These are phyloP conservation scores for Ogataea hybrid DNA, from an alignment of 1,139 yeast species.

Conservation along the genomic window DNA sequence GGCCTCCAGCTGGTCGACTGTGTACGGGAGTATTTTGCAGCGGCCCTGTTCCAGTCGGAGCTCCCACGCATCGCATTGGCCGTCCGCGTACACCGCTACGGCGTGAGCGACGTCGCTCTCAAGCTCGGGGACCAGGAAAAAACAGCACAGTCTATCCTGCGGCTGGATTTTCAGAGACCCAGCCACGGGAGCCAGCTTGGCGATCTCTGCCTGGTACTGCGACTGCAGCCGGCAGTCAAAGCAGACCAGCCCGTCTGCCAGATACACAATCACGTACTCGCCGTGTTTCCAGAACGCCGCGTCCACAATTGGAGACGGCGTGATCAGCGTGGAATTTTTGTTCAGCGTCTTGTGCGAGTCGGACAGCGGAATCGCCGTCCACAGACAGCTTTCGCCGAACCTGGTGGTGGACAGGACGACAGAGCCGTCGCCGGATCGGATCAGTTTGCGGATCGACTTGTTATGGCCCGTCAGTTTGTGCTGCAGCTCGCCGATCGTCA, in stretches of 20 bases:
- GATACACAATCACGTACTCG: slow-evolving; percentile 45
- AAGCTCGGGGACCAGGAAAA: slow-evolving; percentile 48
- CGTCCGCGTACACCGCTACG: slow-evolving; percentile 39
- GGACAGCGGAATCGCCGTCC: slow-evolving; percentile 50
- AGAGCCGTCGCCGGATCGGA: slow-evolving; percentile 63
- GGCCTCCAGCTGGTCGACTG: slow-evolving; percentile 28
- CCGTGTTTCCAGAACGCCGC: slow-evolving; percentile 59
- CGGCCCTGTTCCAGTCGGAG: slow-evolving; percentile 24
- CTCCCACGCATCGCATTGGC: slow-evolving; percentile 29
- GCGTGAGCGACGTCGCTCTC: slow-evolving; percentile 39
- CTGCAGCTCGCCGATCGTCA: slow-evolving; percentile 32
- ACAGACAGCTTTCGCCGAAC: slow-evolving; percentile 59
- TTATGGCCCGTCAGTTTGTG: slow-evolving; percentile 81
- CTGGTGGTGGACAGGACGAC: slow-evolving; percentile 52
- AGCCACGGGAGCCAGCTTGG: slow-evolving; percentile 22
- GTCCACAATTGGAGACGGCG: slow-evolving; percentile 40
- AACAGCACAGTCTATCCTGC: slow-evolving; percentile 35
- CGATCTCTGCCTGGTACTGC: slow-evolving; percentile 13
- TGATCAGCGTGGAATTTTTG: slow-evolving; percentile 28
- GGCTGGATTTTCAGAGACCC: slow-evolving; percentile 17
- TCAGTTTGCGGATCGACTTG: slow-evolving; percentile 67
- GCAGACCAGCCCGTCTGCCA: slow-evolving; percentile 44
- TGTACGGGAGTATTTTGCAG: slow-evolving; percentile 23
- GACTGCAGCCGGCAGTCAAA: slow-evolving; percentile 55
- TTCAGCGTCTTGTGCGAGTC: slow-evolving; percentile 29